phyloP scores from a whole-genome alignment of 177 flowering plant species.

The Vitis hybrid region DNA sequence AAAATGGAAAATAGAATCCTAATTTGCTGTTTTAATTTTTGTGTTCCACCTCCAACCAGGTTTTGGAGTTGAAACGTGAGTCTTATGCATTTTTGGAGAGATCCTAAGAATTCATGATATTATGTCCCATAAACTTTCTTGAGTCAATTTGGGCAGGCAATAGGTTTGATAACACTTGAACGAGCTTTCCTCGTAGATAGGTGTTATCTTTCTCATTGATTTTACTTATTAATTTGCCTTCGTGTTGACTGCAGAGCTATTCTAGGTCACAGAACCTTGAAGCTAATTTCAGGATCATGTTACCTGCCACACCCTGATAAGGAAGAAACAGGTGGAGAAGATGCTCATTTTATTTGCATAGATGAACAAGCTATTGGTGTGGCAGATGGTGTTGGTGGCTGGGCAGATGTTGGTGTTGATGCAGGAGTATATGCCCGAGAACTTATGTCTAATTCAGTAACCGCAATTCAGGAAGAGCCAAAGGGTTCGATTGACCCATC shows the following conservation, averaged over 20 bases:
- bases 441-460: conserved; percentile 43
- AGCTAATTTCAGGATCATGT: conserved; percentile 45
- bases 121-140: neutral
- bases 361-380: conserved; percentile 52
- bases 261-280: conserved; percentile 28
- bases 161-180: neutral
- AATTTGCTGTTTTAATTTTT: neutral
- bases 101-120: neutral
- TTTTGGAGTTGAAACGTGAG: neutral
- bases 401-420: conserved; percentile 55
- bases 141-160: neutral
- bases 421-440: conserved; percentile 47
- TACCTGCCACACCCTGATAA: conserved; percentile 55
- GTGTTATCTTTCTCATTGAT: neutral
- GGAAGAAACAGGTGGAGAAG: conserved; percentile 53
- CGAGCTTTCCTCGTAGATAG: neutral
- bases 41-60: neutral
- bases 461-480: conserved; percentile 38
- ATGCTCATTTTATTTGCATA: conserved; percentile 51
- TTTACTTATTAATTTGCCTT: neutral
- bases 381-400: conserved; percentile 66
- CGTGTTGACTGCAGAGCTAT: conserved; percentile 12
- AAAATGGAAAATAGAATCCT: neutral
- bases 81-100: neutral
- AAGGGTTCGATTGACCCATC: conserved; percentile 35